Evolutionary conservation across 805 yeast species (phyloP), one percentile per base, ranked within the genome.

Genomic region (Clavispora phyllophila): DNA sequence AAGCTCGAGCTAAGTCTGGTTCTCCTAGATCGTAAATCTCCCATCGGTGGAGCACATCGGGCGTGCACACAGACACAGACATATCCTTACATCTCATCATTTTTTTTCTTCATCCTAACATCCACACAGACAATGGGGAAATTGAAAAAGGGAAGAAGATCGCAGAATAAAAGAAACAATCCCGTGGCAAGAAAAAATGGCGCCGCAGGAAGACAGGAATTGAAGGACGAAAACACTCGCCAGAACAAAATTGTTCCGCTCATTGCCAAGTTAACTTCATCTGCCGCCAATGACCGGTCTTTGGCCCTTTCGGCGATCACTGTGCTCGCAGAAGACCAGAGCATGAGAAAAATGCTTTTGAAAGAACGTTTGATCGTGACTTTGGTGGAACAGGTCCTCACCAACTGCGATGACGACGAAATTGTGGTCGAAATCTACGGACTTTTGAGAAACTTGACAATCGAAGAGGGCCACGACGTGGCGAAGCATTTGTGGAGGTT

Each of bases 401-500:
- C 76, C 36, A 96, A 87, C 57, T 57, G 73, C 17, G 64, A 82
- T 49, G 82, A 81, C 43, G 82, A 81, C 43, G 96, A 88, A 51
- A 78, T 87, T 36, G 83, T 86, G 15, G 84, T 85, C 17, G 95
- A 85, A 54, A 73, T 91, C 1, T 82, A 79, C 53, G 97, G 96
- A 1, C 67, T 91, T 19, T 65, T 93, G 48, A 76, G 96, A 58
- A 88, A 85, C 57, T 57, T 91, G 43, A 82, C 84, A 3, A 71
- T 87, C 41, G 96, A 87, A 56, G 96, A 89, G 63, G 97, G 96
- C 17, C 82, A 87, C 53, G 95, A 87, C 49, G 75, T 87, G 28
- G 79, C 88, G 22, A 76, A 78, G 17, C 79, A 77, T 59, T 60
- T 86, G 41, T 84, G 95, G 86, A 77, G 97, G 57, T 79, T 80